phyloP scores from a whole-genome alignment of 305 asterid species.

The Fraxinus xanthoxyloides region DNA sequence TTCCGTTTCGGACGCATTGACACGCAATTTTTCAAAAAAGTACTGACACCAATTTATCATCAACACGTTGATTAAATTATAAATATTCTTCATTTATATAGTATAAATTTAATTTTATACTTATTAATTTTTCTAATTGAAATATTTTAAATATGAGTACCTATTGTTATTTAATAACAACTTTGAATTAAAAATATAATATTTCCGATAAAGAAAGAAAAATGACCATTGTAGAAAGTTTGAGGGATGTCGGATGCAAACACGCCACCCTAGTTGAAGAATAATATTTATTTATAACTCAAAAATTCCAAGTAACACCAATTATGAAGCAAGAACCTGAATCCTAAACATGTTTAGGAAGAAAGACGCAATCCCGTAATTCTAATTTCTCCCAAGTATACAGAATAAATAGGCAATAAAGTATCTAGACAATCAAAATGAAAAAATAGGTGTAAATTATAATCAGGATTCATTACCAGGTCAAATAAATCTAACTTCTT shows the following conservation, averaged over 20 bases:
- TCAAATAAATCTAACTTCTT: neutral
- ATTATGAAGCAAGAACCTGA: neutral
- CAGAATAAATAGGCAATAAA: neutral
- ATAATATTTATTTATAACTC: neutral
- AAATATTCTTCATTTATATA: neutral
- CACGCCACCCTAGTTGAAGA: neutral
- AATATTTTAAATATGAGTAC: neutral
- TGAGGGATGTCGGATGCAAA: neutral
- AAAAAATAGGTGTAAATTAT: neutral
- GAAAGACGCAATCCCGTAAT: neutral
- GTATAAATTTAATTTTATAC: neutral
- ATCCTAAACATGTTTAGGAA: neutral
- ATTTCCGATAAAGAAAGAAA: neutral
- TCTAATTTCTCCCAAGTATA: neutral
- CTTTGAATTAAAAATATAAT: neutral
- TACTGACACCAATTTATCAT: neutral
- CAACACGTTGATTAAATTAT: too few species aligned
- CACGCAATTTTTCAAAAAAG: neutral
- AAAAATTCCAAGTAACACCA: neutral
- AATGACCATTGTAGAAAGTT: neutral
- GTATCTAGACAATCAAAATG: neutral
- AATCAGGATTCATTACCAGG: neutral
- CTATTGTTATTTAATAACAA: neutral
- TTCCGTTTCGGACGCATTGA: neutral
- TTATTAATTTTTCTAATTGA: neutral